Evolutionary conservation across 2,329 filamentous ascomycete species (phyloP), one percentile per base, ranked within the genome.

Genomic region (Macrophomina pseudophaseolina): DNA sequence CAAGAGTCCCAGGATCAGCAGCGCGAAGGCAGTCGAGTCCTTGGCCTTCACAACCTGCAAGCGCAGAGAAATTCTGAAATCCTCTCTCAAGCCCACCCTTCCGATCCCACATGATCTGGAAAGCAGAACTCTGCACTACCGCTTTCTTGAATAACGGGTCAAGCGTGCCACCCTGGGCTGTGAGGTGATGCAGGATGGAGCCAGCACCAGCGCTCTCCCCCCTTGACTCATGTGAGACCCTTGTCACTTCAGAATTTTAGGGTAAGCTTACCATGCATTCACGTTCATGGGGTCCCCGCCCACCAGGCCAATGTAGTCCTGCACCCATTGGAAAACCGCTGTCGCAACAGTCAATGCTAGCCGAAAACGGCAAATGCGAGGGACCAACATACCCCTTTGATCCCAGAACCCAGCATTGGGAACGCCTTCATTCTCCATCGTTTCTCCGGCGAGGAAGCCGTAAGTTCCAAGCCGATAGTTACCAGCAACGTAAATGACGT

Each of bases 181-280:
- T 79, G 5, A 86, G 73, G 65, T 85, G 84, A 66, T 85, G 82
- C 54, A 85, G 70, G 59, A 86, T 81, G 4, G 82, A 84, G 1
- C 81, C 80, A 1, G 82, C 85, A 0, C 85, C 84, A 0, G 84
- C 84, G 12, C 81, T 84, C 69, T 85, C 81, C 2, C 78, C 78
- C 53, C 79, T 74, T 5, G 79, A 12, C 16, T 16, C 18, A 3
- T 32, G 30, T 65, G 7, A 65, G 40, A 5, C 28, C 8, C 12
- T 6, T 11, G 5, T 14, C 30, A 6, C 2, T 23, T 3, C 18
- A n/a, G 4, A 6, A 28, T 28, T 12, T 5, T 5, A 30, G 30
- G 14, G 30, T 2, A 3, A 46, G 32, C 51, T 38, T 83, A 84
- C 78, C 82, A 82, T 4, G 82, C 82, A 1, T 80, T 84, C 5